Evolutionary conservation across 73 alveolate species (phyloP).

Genomic region (Vitrella brassicaformis): DNA sequence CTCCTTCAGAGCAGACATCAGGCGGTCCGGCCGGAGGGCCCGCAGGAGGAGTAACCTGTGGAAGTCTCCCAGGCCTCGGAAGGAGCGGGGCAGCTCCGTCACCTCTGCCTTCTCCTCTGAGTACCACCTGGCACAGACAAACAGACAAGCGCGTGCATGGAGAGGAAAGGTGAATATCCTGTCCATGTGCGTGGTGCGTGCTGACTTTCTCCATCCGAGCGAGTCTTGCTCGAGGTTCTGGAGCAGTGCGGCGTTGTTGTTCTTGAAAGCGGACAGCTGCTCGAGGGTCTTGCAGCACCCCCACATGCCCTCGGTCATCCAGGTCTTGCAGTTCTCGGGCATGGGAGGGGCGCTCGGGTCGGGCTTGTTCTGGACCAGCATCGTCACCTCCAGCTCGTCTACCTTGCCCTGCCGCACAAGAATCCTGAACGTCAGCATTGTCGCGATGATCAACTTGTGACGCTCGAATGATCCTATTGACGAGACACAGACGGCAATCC

Average conservation of each 20-base stretch:
- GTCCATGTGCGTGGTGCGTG: too few species aligned
- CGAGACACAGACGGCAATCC: background rate
- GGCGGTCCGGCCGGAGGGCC: conserved; percentile 98
- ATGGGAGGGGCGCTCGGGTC: conserved; percentile 30
- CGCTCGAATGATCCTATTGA: conserved; percentile 67
- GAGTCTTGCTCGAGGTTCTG: background rate
- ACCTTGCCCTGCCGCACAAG: conserved; percentile 11
- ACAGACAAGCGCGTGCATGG: conserved; percentile 71
- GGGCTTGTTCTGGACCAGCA: conserved; percentile 12
- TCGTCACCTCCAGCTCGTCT: background rate
- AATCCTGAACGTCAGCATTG: conserved; percentile 88
- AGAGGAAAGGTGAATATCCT: too few species aligned
- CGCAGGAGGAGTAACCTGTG: conserved; percentile 89
- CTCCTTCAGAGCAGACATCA: conserved; percentile 85
- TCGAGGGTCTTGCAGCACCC: conserved; percentile 67
- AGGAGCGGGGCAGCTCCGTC: conserved; percentile 88
- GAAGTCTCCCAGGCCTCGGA: conserved; percentile 73
- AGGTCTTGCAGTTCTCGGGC: conserved; percentile 48
- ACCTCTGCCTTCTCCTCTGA: conserved; percentile 95
- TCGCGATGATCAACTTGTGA: conserved; percentile 92
- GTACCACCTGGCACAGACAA: conserved; percentile 96
- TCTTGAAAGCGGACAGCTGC: conserved; percentile 12
- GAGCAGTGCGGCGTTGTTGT: background rate
- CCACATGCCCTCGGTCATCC: conserved; percentile 71
- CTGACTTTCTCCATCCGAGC: conserved; percentile 26